A percentile compares a stretch with the other conserved stretches of the same genome.
Conservation (phyloP, 208 protist genomes). For the Crithidia thermophila region DNA sequence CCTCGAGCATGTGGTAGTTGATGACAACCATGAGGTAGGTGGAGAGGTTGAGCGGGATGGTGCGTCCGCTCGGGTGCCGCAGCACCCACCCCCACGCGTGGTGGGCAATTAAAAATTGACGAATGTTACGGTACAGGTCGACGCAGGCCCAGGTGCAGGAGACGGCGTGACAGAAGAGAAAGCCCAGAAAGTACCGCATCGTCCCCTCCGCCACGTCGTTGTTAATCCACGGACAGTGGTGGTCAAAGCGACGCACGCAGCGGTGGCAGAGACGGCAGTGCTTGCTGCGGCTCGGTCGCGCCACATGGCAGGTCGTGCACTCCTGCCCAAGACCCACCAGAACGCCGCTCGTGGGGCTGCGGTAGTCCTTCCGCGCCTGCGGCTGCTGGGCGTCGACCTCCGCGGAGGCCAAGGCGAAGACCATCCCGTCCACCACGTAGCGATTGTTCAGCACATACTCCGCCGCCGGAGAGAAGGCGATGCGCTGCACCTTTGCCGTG, state of each 20-base stretch:
- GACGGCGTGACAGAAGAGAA: conserved; percentile 86
- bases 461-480: conserved; percentile 42
- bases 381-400: conserved; percentile 18
- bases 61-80: conserved; percentile 24
- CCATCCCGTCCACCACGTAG: conserved; percentile 82
- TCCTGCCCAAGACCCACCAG: conserved; percentile 36
- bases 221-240: conserved; percentile 98
- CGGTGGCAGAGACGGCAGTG: conserved; percentile 92
- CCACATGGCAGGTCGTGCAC: conserved; percentile 75
- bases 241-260: conserved; percentile 96
- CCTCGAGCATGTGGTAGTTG: conserved; percentile 57
- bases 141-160: conserved; percentile 81
- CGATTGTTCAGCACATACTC: conserved; percentile 68
- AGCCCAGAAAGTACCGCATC: conserved; percentile 91
- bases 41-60: conserved; percentile 37
- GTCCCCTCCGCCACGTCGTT: conserved; percentile 96
- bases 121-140: conserved; percentile 64
- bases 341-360: background rate
- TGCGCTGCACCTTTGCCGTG: background rate
- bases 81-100: conserved; percentile 72
- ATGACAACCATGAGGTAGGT: conserved; percentile 75
- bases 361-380: conserved; percentile 12
- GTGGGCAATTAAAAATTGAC: conserved; percentile 53
- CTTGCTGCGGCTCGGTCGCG: conserved; percentile 92
- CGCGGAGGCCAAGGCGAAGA: conserved; percentile 46